Evolutionary conservation across 2,329 filamentous ascomycete species (phyloP).

Genomic region (Pseudogymnoascus sp.): DNA sequence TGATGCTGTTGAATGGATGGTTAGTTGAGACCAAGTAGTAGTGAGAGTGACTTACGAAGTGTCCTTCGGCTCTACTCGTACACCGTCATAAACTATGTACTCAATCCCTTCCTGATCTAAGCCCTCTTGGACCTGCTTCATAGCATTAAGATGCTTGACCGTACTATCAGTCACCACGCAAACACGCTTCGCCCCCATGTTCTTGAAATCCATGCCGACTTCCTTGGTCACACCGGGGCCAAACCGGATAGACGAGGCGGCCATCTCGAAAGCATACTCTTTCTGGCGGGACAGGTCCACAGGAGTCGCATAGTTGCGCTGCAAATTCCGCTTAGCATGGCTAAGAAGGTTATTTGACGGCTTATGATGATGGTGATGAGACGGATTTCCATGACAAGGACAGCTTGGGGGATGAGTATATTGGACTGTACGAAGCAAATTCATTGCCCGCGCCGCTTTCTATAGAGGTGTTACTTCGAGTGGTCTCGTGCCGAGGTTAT

Average conservation of each 20-base stretch:
- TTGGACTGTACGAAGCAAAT: conserved; percentile 80
- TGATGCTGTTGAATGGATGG: conserved; percentile 49
- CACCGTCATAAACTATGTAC: conserved; percentile 74
- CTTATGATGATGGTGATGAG: conserved; percentile 58
- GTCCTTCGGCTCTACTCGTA: conserved; percentile 88
- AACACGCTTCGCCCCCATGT: conserved; percentile 79
- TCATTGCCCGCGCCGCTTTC: conserved; percentile 59
- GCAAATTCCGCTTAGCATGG: conserved; percentile 39
- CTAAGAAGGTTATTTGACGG: conserved; percentile 33
- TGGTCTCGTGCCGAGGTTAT: not conserved
- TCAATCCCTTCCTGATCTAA: conserved; percentile 70
- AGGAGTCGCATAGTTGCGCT: conserved; percentile 64
- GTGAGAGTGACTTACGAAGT: conserved; percentile 57
- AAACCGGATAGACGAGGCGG: conserved; percentile 87
- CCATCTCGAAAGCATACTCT: conserved; percentile 99
- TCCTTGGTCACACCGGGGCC: conserved; percentile 90
- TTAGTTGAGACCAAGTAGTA: not conserved
- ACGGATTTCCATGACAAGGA: conserved; percentile 87
- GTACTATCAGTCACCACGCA: conserved; percentile 86
- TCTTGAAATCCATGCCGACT: conserved; percentile 95
- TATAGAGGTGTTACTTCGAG: conserved; percentile 15
- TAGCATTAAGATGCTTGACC: conserved; percentile 75
- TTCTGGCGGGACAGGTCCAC: conserved; percentile 66
- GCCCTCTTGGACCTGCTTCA: conserved; percentile 81
- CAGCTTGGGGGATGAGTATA: conserved; percentile 81